phyloP scores from a whole-genome alignment of 179 eudicot genomes.

The Silene vulgaris region DNA sequence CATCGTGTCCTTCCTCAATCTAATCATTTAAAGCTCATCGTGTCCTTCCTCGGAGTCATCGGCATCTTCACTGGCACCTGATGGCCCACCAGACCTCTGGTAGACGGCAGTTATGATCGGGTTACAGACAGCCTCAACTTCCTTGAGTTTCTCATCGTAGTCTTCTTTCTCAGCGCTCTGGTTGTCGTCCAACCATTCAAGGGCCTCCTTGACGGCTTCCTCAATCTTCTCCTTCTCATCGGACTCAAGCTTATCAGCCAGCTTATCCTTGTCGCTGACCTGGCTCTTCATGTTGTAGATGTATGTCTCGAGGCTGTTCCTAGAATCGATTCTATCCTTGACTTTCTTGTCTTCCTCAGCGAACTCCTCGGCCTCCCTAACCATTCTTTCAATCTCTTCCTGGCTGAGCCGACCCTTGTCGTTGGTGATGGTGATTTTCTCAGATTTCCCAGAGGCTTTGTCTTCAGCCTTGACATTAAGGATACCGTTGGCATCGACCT shows the following conservation, averaged over 20 bases:
- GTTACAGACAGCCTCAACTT: conserved; percentile 39
- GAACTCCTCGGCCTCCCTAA: conserved; percentile 55
- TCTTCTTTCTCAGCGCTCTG: conserved; percentile 33
- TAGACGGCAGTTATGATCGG: conserved; percentile 38
- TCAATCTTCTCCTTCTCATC: conserved; percentile 53
- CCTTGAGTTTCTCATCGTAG: conserved; percentile 40
- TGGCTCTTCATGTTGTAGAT: conserved; percentile 62
- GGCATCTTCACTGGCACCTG: conserved; percentile 24
- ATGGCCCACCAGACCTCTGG: conserved; percentile 39
- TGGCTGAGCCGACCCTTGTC: conserved; percentile 66
- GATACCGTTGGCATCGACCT: conserved; percentile 68
- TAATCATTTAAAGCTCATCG: no score
- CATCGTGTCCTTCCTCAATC: conserved; percentile 33
- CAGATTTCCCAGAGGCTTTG: conserved; percentile 56
- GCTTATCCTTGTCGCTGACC: conserved; percentile 51
- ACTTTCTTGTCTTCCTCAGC: conserved; percentile 63
- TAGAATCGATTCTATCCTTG: conserved; percentile 53
- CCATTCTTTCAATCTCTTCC: conserved; percentile 57
- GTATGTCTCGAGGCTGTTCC: conserved; percentile 54
- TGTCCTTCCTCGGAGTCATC: no score
- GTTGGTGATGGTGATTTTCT: conserved; percentile 64
- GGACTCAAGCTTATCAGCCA: conserved; percentile 49
- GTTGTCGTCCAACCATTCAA: conserved; percentile 39
- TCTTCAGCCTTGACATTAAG: conserved; percentile 65
- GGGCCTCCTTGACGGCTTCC: conserved; percentile 37